These are phyloP conservation scores for Alliaria petiolata DNA, from an alignment of 345 rosid genomes.

Conservation along the genomic window DNA sequence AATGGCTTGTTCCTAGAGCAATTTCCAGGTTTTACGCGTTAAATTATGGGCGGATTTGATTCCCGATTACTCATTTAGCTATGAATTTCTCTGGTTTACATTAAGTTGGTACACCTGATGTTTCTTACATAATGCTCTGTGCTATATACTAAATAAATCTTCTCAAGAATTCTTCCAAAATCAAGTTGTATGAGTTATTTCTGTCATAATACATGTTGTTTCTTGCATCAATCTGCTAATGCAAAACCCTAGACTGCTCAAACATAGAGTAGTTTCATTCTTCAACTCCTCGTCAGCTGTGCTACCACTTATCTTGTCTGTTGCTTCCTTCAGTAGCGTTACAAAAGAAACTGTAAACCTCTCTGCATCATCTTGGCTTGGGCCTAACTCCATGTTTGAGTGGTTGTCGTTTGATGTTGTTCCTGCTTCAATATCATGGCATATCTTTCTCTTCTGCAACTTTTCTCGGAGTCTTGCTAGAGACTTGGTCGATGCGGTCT, in stretches of 20 bases:
- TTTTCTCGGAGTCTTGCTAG: slow-evolving; percentile 25
- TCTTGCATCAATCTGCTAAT: slow-evolving; percentile 47
- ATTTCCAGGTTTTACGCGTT: neutral
- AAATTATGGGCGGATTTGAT: too few relatives aligned
- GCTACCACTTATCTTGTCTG: slow-evolving; percentile 17
- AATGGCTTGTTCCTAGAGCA: neutral
- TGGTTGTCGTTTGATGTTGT: slow-evolving; percentile 27
- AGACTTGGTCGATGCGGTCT: slow-evolving; percentile 32
- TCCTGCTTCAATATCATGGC: slow-evolving; percentile 53
- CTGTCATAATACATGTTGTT: slow-evolving; percentile 44
- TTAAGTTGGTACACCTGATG: slow-evolving; percentile 1
- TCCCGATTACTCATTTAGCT: neutral
- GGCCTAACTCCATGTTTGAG: slow-evolving; percentile 17
- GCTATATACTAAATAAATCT: neutral
- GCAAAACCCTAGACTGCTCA: slow-evolving; percentile 56
- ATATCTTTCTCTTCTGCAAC: slow-evolving; percentile 36
- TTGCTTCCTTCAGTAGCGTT: slow-evolving; percentile 33
- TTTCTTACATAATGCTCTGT: slow-evolving; percentile 11
- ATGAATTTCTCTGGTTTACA: neutral
- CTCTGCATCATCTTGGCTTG: slow-evolving; percentile 33
- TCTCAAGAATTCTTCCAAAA: slow-evolving; percentile 23
- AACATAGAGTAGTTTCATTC: slow-evolving; percentile 37
- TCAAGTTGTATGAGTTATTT: slow-evolving; percentile 40
- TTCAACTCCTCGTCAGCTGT: slow-evolving; percentile 40
- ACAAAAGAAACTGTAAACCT: slow-evolving; percentile 38